Conservation (phyloP, 2,329 filamentous ascomycete genomes). For the Lithohypha guttulata region DNA sequence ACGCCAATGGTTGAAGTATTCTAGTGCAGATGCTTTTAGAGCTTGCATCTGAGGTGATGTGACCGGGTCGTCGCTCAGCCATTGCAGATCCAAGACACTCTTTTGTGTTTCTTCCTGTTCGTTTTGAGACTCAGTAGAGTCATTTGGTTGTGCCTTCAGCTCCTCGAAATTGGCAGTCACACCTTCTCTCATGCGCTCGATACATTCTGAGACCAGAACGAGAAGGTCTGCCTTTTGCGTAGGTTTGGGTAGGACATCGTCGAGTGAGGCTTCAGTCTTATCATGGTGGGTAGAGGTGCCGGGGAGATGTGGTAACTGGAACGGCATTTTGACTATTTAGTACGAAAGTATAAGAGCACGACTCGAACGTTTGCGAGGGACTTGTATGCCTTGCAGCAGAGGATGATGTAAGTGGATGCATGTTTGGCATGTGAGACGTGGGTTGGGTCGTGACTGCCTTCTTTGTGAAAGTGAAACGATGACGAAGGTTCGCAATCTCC, state of each 20-base stretch:
- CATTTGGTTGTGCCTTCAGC: neutral
- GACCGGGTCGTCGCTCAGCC: neutral
- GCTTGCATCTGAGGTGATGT: neutral
- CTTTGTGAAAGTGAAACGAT: too few relatives aligned
- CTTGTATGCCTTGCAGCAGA: too few relatives aligned
- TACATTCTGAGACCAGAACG: constrained; percentile 2
- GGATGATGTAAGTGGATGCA: too few relatives aligned
- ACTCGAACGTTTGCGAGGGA: too few relatives aligned
- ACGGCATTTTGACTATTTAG: constrained; percentile 5
- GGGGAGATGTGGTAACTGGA: neutral
- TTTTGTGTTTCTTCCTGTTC: neutral
- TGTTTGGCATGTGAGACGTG: too few relatives aligned
- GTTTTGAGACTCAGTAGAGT: neutral
- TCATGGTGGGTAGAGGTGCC: neutral
- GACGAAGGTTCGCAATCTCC: too few relatives aligned
- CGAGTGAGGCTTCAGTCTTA: constrained; percentile 3
- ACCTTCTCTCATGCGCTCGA: constrained; percentile 1
- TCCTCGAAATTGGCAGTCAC: neutral
- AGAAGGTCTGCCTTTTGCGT: constrained; percentile 3
- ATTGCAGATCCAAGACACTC: neutral
- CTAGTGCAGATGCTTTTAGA: constrained; percentile 55
- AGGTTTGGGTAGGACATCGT: constrained; percentile 2
- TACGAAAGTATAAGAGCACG: too few relatives aligned
- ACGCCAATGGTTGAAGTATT: constrained; percentile 67
- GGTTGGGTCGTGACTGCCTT: too few relatives aligned